These are phyloP conservation scores for Lentinula edodes DNA, from an alignment of 768 basidiomycete genomes.

Conservation along the genomic window DNA sequence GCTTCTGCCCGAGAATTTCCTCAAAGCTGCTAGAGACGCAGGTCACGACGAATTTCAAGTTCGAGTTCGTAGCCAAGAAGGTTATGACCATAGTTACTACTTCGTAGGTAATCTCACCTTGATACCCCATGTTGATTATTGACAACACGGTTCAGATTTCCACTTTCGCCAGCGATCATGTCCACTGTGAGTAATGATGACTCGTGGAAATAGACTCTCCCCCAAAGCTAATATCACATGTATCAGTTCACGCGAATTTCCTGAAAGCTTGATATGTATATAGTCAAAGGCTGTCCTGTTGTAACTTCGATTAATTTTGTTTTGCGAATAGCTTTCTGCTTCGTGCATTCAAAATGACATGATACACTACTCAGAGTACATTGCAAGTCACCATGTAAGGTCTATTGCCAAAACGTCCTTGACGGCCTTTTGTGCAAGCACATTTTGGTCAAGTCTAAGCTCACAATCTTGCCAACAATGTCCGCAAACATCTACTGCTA, in stretches of 20 bases:
- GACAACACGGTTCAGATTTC: conserved; percentile 56
- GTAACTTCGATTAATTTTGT: too few relatives aligned
- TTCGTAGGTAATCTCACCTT: conserved; percentile 41
- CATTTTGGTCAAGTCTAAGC: too few relatives aligned
- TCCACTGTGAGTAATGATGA: conserved; percentile 60
- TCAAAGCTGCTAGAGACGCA: conserved; percentile 67
- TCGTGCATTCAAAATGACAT: too few relatives aligned
- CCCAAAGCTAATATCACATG: conserved; percentile 9
- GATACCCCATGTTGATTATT: not conserved
- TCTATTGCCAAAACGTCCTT: too few relatives aligned
- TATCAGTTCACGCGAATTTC: conserved; percentile 80
- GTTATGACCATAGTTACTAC: conserved; percentile 88
- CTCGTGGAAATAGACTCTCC: conserved; percentile 10
- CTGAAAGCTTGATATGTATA: conserved; percentile 52
- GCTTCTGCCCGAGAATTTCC: conserved; percentile 85
- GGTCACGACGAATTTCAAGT: conserved; percentile 75
- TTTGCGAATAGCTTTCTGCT: too few relatives aligned
- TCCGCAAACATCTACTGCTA: too few relatives aligned
- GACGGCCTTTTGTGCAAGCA: too few relatives aligned
- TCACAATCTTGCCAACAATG: too few relatives aligned
- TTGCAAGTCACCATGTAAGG: too few relatives aligned
- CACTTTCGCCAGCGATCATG: conserved; percentile 84
- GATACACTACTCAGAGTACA: too few relatives aligned
- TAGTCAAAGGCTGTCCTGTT: too few relatives aligned
- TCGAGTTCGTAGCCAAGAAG: conserved; percentile 70